phyloP scores from a whole-genome alignment of 2,329 filamentous ascomycete species.

The Pseudopyricularia javanii region DNA sequence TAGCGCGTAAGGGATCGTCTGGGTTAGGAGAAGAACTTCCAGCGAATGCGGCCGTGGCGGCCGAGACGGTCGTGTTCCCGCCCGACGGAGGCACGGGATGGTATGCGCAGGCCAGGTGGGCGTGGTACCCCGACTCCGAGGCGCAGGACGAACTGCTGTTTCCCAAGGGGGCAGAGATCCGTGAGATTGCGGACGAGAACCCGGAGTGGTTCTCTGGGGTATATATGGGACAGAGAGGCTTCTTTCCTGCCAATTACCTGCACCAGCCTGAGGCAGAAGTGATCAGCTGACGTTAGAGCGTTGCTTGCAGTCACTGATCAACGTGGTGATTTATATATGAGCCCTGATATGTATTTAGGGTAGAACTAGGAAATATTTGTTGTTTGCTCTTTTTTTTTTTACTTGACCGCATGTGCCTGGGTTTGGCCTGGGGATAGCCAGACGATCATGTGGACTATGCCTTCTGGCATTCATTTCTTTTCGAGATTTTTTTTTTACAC shows the following conservation, averaged over 20 bases:
- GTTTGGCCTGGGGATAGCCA: no score
- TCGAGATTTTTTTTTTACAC: no score
- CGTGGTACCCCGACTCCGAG: slow-evolving; percentile 58
- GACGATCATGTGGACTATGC: no score
- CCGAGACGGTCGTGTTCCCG: slow-evolving; percentile 39
- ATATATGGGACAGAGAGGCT: slow-evolving; percentile 66
- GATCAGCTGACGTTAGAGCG: neutral
- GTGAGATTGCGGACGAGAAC: slow-evolving; percentile 77
- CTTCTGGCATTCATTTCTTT: no score
- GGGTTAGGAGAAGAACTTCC: neutral
- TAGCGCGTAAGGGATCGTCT: no score
- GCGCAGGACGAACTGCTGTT: slow-evolving; percentile 70
- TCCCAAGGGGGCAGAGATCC: slow-evolving; percentile 69
- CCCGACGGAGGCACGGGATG: slow-evolving; percentile 64
- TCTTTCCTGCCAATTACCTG: slow-evolving; percentile 76
- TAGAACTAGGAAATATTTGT: no score
- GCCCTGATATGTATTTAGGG: no score
- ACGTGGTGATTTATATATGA: no score
- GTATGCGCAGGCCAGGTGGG: slow-evolving; percentile 55
- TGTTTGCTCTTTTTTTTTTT: no score
- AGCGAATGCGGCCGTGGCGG: slow-evolving; percentile 10
- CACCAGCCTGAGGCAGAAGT: neutral
- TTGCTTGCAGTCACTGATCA: no score
- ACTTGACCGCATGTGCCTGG: no score
- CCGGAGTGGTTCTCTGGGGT: slow-evolving; percentile 82